A percentile compares a stretch with the other conserved stretches of the same genome.
Evolutionary conservation across 2,329 filamentous ascomycete genomes (phyloP).

Genomic region (Onygena corvina): DNA sequence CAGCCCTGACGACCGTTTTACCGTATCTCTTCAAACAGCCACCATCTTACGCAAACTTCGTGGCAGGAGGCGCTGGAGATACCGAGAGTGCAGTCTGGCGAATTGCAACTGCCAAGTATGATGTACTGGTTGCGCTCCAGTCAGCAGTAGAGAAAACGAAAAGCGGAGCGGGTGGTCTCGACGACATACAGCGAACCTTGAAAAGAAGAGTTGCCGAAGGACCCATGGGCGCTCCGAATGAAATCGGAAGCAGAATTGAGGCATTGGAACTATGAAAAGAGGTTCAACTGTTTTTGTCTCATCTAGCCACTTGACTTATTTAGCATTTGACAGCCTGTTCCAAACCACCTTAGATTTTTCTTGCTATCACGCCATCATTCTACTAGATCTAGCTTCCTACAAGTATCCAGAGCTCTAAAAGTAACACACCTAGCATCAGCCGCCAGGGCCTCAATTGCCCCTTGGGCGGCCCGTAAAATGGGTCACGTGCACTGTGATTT

Average conservation of each 20-base stretch:
- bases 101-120: conserved; percentile 47
- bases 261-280: conserved; percentile 22
- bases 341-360: no score
- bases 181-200: conserved; percentile 32
- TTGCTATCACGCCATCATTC: background rate
- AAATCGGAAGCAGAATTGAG: conserved; percentile 26
- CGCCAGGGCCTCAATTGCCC: no score
- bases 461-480: background rate
- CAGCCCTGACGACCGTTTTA: conserved; percentile 39
- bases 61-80: conserved; percentile 45
- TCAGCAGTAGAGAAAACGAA: conserved; percentile 30
- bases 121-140: conserved; percentile 42
- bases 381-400: no score
- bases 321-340: background rate
- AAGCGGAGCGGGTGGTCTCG: conserved; percentile 25
- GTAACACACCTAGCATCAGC: no score
- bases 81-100: conserved; percentile 46
- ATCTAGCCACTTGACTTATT: background rate
- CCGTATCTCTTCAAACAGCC: conserved; percentile 48
- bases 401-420: no score
- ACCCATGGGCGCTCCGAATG: conserved; percentile 28
- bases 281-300: background rate
- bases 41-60: conserved; percentile 46
- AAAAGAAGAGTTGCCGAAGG: conserved; percentile 33
- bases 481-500: background rate